phyloP scores from a whole-genome alignment of 225 moss, liverwort and hornwort species.

The Physcomitrellopsis africana region DNA sequence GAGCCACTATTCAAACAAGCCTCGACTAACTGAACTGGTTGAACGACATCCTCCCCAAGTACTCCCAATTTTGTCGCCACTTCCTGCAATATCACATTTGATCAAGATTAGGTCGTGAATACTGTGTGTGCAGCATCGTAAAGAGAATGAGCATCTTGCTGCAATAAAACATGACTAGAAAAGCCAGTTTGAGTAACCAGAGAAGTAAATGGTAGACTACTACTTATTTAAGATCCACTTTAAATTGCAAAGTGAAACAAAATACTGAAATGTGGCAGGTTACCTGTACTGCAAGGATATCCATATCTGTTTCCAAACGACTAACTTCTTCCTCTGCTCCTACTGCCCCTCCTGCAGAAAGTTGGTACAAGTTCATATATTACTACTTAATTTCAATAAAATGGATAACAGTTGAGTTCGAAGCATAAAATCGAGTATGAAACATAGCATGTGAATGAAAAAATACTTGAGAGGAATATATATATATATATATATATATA shows the following conservation, averaged over 20 bases:
- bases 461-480: no score
- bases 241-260: conserved; percentile 6
- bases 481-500: not conserved
- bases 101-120: conserved; percentile 19
- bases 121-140: not conserved
- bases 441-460: conserved; percentile 1
- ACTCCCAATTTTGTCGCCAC: conserved; percentile 59
- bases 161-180: not conserved
- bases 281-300: conserved; percentile 61
- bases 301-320: conserved; percentile 54
- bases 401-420: not conserved
- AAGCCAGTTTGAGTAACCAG: conserved; percentile 1
- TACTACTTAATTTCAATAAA: conserved; percentile 12
- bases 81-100: conserved; percentile 58
- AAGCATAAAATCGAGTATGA: conserved; percentile 4
- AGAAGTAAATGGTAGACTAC: not conserved
- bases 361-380: not conserved
- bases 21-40: conserved; percentile 71
- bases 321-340: conserved; percentile 48
- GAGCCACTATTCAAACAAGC: conserved; percentile 73
- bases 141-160: not conserved
- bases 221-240: conserved; percentile 5
- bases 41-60: conserved; percentile 71
- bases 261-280: conserved; percentile 18
- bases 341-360: conserved; percentile 36